These are phyloP conservation scores for Phytophthora pseudosyringae DNA, from an alignment of 352 stramenopile species.

Conservation along the genomic window DNA sequence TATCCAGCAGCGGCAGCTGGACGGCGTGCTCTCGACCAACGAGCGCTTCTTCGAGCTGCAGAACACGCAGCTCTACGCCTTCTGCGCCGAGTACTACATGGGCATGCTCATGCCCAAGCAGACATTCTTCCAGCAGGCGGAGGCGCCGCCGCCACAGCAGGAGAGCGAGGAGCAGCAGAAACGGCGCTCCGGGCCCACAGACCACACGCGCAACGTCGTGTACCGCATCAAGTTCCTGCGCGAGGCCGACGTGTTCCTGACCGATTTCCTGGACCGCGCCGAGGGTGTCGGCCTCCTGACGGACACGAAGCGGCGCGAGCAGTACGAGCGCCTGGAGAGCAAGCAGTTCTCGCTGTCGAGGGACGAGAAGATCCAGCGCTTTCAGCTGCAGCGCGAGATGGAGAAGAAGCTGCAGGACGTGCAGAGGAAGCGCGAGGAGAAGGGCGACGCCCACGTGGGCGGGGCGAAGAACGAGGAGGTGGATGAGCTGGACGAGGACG, in stretches of 20 bases:
- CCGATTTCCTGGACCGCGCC: conserved; percentile 77
- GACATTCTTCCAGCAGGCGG: conserved; percentile 63
- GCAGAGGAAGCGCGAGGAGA: conserved; percentile 52
- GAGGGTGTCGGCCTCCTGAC: conserved; percentile 67
- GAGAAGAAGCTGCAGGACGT: conserved; percentile 70
- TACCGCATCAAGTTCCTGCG: conserved; percentile 67
- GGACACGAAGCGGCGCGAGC: conserved; percentile 70
- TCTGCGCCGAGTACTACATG: conserved; percentile 85
- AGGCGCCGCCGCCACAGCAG: conserved; percentile 2
- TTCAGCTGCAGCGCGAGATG: conserved; percentile 79
- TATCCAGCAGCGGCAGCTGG: conserved; percentile 61
- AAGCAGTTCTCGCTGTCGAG: conserved; percentile 71
- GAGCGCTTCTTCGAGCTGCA: conserved; percentile 84
- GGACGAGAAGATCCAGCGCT: conserved; percentile 85
- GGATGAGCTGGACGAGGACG: conserved; percentile 51
- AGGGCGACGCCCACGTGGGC: conserved; percentile 24
- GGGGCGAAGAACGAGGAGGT: conserved; percentile 15
- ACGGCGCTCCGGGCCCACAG: conserved; percentile 21
- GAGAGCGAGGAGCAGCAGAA: conserved; percentile 19
- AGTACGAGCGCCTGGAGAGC: conserved; percentile 78
- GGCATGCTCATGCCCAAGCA: conserved; percentile 80
- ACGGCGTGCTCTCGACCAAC: conserved; percentile 74
- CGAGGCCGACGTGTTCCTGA: conserved; percentile 81
- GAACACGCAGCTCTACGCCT: conserved; percentile 82
- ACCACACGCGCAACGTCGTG: conserved; percentile 72